Evolutionary conservation across 192 early-diverging fungal species (phyloP).

Genomic region (Coemansia sp.): DNA sequence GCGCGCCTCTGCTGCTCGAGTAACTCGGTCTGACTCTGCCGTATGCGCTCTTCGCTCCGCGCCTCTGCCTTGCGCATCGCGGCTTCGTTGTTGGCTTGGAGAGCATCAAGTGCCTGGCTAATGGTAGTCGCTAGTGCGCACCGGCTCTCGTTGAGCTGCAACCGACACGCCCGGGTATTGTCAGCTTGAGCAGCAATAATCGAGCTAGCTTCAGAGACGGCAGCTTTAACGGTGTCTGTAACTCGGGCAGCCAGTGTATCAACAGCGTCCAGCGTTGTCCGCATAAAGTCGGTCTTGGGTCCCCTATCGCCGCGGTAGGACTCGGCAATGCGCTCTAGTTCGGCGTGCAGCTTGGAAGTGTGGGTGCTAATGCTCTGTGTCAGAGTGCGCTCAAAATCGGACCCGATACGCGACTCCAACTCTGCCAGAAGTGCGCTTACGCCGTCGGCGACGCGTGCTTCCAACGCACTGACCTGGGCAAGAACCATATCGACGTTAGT

Average conservation of each 20-base stretch:
- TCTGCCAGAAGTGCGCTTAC: slow-evolving; percentile 13
- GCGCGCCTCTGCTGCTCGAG: slow-evolving; percentile 2
- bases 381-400: slow-evolving; percentile 20
- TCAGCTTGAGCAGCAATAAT: not conserved
- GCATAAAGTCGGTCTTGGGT: not conserved
- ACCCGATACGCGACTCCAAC: slow-evolving; percentile 29
- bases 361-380: slow-evolving; percentile 4
- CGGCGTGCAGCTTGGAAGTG: slow-evolving; percentile 6
- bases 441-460: not conserved
- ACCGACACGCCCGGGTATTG: not conserved
- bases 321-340: not conserved
- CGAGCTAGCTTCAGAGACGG: not conserved
- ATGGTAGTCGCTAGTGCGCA: not conserved
- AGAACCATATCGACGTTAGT: not conserved
- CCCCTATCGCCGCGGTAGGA: not conserved
- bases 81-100: not conserved
- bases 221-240: not conserved
- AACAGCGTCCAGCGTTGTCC: not conserved
- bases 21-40: slow-evolving; percentile 5
- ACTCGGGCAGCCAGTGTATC: not conserved
- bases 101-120: not conserved
- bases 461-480: not conserved
- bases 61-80: not conserved
- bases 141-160: not conserved
- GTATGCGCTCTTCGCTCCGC: not conserved